phyloP scores from a whole-genome alignment of 2,329 filamentous ascomycete species.

The Verticillium alfalfae region DNA sequence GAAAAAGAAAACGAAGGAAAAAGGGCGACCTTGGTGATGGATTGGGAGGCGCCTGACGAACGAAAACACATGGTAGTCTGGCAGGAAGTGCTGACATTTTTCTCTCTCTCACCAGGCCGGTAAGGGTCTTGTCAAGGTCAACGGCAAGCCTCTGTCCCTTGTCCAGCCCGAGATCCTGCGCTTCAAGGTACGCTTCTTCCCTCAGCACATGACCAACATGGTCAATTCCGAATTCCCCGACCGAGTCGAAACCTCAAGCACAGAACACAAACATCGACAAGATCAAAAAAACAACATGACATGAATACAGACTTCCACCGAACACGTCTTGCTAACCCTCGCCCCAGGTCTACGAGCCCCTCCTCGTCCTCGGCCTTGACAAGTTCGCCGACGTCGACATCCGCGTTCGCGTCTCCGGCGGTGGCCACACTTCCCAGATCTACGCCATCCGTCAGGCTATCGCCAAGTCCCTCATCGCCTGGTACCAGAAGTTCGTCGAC shows the following conservation, averaged over 20 bases:
- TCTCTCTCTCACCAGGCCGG: constrained; percentile 26
- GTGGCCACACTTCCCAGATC: constrained; percentile 96
- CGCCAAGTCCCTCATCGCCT: constrained; percentile 83
- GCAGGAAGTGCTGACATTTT: constrained; percentile 21
- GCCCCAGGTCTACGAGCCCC: constrained; percentile 86
- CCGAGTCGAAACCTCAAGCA: neutral
- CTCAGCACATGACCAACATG: neutral
- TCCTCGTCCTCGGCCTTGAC: constrained; percentile 94
- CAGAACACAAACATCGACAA: neutral
- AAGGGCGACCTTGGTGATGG: neutral
- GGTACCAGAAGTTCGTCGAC: constrained; percentile 99
- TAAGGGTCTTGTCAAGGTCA: constrained; percentile 90
- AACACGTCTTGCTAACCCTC: neutral
- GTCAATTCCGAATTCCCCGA: neutral
- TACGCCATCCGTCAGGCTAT: constrained; percentile 99
- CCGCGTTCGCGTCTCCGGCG: constrained; percentile 90
- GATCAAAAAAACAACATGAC: neutral
- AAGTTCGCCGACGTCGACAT: constrained; percentile 98
- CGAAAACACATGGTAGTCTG: constrained; percentile 1
- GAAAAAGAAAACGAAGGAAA: neutral
- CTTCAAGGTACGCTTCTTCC: constrained; percentile 72
- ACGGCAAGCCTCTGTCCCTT: constrained; percentile 90
- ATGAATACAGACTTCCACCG: neutral
- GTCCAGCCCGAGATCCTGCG: constrained; percentile 95
- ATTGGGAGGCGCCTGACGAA: neutral